Evolutionary conservation across 1,139 yeast genomes (phyloP), one percentile per base, ranked within the genome.

Genomic region (Protomyces arabidopsidicola): DNA sequence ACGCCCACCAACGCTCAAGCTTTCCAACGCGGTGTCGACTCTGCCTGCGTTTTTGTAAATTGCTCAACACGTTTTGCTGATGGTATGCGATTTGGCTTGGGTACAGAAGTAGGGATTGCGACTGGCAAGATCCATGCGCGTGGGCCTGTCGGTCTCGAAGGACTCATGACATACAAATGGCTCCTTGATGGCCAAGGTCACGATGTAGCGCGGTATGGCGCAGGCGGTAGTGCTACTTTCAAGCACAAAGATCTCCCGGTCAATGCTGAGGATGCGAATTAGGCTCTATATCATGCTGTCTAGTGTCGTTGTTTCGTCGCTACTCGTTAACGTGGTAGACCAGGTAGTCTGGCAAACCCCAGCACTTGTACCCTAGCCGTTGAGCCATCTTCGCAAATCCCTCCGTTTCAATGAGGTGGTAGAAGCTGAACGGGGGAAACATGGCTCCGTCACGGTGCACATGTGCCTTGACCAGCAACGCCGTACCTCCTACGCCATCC

Each of bases 341-440:
- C 73, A 93, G 78, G 75, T 93, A 93, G 76, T 93, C 90, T 63
- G 98, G 98, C 73, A 93, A 80, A 3, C 98, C 98, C 75, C 81
- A 87, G 31, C 91, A 91, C 70, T 87, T 88, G 76, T 93, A 91
- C 35, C 96, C 96, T 67, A 93, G 80, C 70, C 98, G 81, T 75
- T 89, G 89, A 53, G 97, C 97, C 98, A 93, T 93, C 75, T 89
- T 90, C 34, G 98, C 98, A 76, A 93, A 93, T 24, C 98, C 98
- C 77, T 93, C 98, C 6, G 98, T 90, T 77, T 93, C 98, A 69
- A 93, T 90, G 76, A 93, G 81, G 74, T 93, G 96, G 75, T 93
- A 91, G 79, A 93, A 93, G 67, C 98, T 95, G 83, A 93, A 93
- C 50, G 95, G 88, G 20, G 98, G 98, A 83, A 93, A 93, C 97